phyloP scores from a whole-genome alignment of 2,329 filamentous ascomycete species.

The Sporothrix pseudoabietina region DNA sequence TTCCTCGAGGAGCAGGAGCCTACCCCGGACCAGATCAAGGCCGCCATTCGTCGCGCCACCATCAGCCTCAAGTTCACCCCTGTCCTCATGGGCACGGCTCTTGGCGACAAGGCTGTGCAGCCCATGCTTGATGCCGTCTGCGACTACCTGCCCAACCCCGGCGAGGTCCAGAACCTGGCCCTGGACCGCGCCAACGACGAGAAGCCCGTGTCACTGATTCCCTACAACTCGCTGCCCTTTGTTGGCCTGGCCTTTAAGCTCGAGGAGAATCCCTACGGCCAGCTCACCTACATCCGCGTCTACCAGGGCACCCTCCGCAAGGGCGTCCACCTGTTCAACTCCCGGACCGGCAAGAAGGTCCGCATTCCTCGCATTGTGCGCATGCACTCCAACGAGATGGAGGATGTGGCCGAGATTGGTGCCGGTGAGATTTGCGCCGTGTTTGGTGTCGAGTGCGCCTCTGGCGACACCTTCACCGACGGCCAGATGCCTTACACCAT shows the following conservation, averaged over 20 bases:
- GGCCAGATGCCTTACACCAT: constrained; percentile 90
- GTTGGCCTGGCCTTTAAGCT: constrained; percentile 97
- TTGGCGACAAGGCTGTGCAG: constrained; percentile 93
- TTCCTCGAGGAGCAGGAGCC: constrained; percentile 87
- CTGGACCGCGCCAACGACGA: constrained; percentile 81
- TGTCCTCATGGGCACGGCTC: constrained; percentile 92
- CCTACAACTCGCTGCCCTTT: constrained; percentile 91
- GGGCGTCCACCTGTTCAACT: constrained; percentile 89
- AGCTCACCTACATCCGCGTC: constrained; percentile 96
- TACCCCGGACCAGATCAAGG: constrained; percentile 80
- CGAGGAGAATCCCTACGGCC: constrained; percentile 97
- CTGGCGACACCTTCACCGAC: constrained; percentile 97
- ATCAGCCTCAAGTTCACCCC: constrained; percentile 87
- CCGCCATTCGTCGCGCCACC: constrained; percentile 88
- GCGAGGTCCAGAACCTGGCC: constrained; percentile 84
- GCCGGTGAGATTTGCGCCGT: constrained; percentile 98
- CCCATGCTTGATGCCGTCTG: constrained; percentile 94
- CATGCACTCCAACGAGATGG: constrained; percentile 99
- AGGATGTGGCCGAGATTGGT: constrained; percentile 88
- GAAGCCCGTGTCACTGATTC: constrained; percentile 79
- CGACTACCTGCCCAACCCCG: constrained; percentile 91
- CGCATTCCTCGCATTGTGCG: constrained; percentile 96
- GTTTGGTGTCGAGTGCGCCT: constrained; percentile 96
- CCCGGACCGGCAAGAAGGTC: constrained; percentile 91
- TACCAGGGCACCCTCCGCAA: constrained; percentile 92